phyloP scores from a whole-genome alignment of 1,284 basidiomycete species.

The Moesziomyces parantarcticus region DNA sequence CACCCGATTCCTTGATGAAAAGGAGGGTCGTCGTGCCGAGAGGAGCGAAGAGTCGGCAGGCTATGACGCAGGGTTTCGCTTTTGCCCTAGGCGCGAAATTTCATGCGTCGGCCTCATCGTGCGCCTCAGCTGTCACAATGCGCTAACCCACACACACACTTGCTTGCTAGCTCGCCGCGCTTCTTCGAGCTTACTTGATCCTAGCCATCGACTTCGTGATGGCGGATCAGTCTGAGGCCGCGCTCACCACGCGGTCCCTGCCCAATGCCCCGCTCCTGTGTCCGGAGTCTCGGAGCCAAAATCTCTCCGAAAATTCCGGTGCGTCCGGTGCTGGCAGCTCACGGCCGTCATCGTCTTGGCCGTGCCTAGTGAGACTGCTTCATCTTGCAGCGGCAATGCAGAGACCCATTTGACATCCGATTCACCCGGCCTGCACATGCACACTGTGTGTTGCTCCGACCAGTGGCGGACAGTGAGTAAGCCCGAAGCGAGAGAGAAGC shows the following conservation, averaged over 20 bases:
- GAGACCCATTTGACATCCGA: neutral
- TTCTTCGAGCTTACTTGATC: slow-evolving; percentile 1
- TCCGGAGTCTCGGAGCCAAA: too few relatives aligned
- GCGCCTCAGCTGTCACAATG: slow-evolving; percentile 13
- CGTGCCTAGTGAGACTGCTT: neutral
- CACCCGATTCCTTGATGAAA: too few relatives aligned
- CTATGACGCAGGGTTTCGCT: slow-evolving; percentile 17
- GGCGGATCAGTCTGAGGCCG: too few relatives aligned
- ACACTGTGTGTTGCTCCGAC: neutral
- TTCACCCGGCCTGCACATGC: neutral
- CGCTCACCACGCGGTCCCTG: too few relatives aligned
- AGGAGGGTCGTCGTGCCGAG: slow-evolving; percentile 1
- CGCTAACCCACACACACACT: neutral
- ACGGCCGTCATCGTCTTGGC: neutral
- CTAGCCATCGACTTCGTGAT: too few relatives aligned
- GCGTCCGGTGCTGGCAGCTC: neutral
- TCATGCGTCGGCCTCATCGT: slow-evolving; percentile 1
- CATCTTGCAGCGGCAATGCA: slow-evolving; percentile 23
- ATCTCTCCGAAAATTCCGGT: too few relatives aligned
- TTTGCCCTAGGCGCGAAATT: slow-evolving; percentile 1
- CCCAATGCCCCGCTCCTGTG: too few relatives aligned
- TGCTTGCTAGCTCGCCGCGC: too few relatives aligned
- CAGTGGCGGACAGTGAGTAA: neutral
- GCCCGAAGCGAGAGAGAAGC: neutral
- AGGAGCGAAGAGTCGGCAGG: neutral